Evolutionary conservation across 2,329 filamentous ascomycete genomes (phyloP), one percentile per base, ranked within the genome.

Genomic region (Seiridium unicorne): DNA sequence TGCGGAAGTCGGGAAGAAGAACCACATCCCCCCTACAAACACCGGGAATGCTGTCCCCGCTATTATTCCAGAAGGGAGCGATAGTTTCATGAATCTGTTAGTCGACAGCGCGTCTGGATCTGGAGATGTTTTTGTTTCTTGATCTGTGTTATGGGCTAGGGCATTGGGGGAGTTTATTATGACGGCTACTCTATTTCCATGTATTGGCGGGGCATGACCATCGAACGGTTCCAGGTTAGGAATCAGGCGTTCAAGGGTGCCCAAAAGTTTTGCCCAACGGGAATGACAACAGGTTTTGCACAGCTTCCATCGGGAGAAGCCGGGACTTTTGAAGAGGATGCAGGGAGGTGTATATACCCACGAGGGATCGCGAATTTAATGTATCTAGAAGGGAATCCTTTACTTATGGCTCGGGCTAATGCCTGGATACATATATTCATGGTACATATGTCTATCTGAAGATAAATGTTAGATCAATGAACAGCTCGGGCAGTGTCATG

Each of bases 1-100:
- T 5, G 76, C 77, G 1, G 83, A 84, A 55, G 79, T 77, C 5
- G 75, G 76, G 9, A 77, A 74, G 6, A 60, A 44, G 46, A 58
- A 51, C 9, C 46, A 42, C 32, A 31, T 38, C 10, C 9, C 49
- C 10, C 31, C 18, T 26, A 26, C 32, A 32, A 51, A 51, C n/a
- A 34, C 35, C 8, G 26, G 44, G n/a, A n/a, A 26, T 13, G 38
- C 34, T 9, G 31, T 34, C 5, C 10, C 54, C 5, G 18, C 42
- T 26, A 57, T 13, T 2, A 47, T 26, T 5, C 40, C 31, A 26
- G 55, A 49, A 4, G 18, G 13, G 18, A 46, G 9, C 34, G 55
- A 58, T 10, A 49, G 38, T 5, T 58, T 58, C 46, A 58, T 58
- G 55, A 44, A 44, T 34, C 46, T 58, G 55, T 44, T 58, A 46